Evolutionary conservation across 108 stramenopile species (phyloP), one percentile per base, ranked within the genome.

Genomic region (Cyclotella kingstonii): DNA sequence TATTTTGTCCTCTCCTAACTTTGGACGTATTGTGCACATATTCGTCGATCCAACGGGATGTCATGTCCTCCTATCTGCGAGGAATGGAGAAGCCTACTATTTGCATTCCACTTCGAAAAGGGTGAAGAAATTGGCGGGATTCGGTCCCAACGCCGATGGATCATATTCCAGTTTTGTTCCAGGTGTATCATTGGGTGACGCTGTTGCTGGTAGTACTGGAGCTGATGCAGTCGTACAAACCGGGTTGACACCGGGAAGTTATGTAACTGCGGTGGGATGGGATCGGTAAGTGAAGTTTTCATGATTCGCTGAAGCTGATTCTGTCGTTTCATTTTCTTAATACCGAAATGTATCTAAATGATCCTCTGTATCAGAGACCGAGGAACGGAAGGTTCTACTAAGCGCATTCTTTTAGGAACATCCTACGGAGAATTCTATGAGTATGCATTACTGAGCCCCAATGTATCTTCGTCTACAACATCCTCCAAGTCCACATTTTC

Each of bases 21-120:
- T 68, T 69, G 73, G 83, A 14, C 63, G 77, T 14, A 83, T 92
- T 42, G 54, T 42, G 25, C 87, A 85, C 41, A 81, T 80, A 41
- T 87, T 92, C 62, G 80, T 84, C 10, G 90, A 92, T 78, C 90
- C 90, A 0, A 92, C 90, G 35, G 90, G 87, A 28, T 78, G 81
- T 64, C 90, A 92, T 52, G 81, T 85, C 22, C 68, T 92, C 2
- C n/a, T 87, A 10, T 83, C 81, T 9, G 87, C 85, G 9, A 57
- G 53, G 53, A 92, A 89, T 44, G 90, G 90, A 46, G 87, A 92
- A 51, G 80, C 82, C 47, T 92, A 87, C 29, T 89, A 92, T 59
- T 58, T 84, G 23, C 90, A 92, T 59, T 85, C 84, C 19, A 77
- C 79, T 2, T 51, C 64, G 39, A 62, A 75, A 44, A 42, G 38